Evolutionary conservation across 768 basidiomycete genomes (phyloP).

Genomic region (Coprinopsis strossmayeri): DNA sequence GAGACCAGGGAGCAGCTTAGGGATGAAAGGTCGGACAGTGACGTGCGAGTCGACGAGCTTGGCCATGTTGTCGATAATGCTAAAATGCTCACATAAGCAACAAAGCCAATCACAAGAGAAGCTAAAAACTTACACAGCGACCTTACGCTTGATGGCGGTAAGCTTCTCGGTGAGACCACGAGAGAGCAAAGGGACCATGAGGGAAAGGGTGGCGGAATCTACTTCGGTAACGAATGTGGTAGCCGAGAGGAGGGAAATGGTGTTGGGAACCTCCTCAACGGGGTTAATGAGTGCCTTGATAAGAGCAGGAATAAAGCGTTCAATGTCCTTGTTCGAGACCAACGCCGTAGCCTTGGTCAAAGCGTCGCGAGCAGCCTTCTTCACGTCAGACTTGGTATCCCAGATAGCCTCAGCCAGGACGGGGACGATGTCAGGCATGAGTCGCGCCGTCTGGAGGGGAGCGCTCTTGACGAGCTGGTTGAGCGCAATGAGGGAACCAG

Average conservation of each 20-base stretch:
- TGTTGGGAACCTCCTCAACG: slow-evolving; percentile 96
- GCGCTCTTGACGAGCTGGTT: slow-evolving; percentile 84
- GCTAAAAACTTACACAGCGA: slow-evolving; percentile 73
- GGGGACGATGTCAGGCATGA: slow-evolving; percentile 93
- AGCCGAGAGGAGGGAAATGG: slow-evolving; percentile 90
- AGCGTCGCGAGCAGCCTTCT: slow-evolving; percentile 94
- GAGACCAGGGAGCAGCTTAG: slow-evolving; percentile 89
- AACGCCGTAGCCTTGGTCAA: slow-evolving; percentile 92
- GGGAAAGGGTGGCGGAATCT: slow-evolving; percentile 92
- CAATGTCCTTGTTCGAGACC: slow-evolving; percentile 97
- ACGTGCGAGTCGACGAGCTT: slow-evolving; percentile 94
- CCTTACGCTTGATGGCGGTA: slow-evolving; percentile 95
- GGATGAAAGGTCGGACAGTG: slow-evolving; percentile 95
- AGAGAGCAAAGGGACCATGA: slow-evolving; percentile 93
- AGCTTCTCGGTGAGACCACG: slow-evolving; percentile 94
- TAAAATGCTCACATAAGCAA: slow-evolving; percentile 26
- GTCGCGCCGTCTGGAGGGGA: slow-evolving; percentile 75
- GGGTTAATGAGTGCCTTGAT: slow-evolving; percentile 98
- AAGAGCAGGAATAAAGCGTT: slow-evolving; percentile 94
- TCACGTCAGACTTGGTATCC: slow-evolving; percentile 98
- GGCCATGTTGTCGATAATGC: slow-evolving; percentile 97
- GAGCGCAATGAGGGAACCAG: slow-evolving; percentile 72
- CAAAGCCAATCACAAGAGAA: slow-evolving; percentile 12
- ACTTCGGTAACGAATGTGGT: slow-evolving; percentile 99
- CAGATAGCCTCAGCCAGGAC: slow-evolving; percentile 94